Percentiles rank a stretch among this genome's conserved stretches.
phyloP scores from a whole-genome alignment of 1,284 basidiomycete species.

The Boletellus deceptivus region DNA sequence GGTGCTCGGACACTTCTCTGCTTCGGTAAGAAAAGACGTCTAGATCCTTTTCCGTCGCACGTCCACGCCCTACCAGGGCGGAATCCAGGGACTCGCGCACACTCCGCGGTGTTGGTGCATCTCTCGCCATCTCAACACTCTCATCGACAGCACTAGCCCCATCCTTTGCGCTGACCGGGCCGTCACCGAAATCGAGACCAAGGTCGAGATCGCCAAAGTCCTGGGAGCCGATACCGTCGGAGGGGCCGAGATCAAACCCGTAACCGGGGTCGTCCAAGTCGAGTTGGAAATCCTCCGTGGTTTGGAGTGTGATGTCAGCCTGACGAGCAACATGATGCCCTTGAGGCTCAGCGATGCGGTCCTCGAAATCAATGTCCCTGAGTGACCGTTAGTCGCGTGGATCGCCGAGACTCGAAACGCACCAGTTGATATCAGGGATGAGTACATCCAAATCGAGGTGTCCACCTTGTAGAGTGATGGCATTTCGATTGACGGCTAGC shows the following conservation, averaged over 20 bases:
- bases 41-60: conserved; percentile 45
- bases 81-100: conserved; percentile 60
- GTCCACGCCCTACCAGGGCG: conserved; percentile 49
- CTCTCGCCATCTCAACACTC: conserved; percentile 74
- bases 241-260: conserved; percentile 69
- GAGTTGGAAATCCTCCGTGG: conserved; percentile 62
- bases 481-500: conserved; percentile 80
- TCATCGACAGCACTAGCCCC: conserved; percentile 46
- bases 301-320: conserved; percentile 81
- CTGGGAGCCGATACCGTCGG: conserved; percentile 82
- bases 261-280: conserved; percentile 59
- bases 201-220: conserved; percentile 76
- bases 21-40: conserved; percentile 63
- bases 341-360: conserved; percentile 60
- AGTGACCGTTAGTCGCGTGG: conserved; percentile 4
- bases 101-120: conserved; percentile 50
- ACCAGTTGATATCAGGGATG: conserved; percentile 84
- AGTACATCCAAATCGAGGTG: conserved; percentile 75
- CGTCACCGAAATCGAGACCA: conserved; percentile 70
- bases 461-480: conserved; percentile 79
- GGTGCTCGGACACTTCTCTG: conserved; percentile 61
- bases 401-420: conserved; percentile 10
- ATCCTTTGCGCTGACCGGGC: conserved; percentile 43
- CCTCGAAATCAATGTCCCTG: conserved; percentile 77
- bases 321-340: conserved; percentile 79